Base-by-base conservation (phyloP, 139 green algal species). In the Tetradesmus lagerheimii region DNA sequence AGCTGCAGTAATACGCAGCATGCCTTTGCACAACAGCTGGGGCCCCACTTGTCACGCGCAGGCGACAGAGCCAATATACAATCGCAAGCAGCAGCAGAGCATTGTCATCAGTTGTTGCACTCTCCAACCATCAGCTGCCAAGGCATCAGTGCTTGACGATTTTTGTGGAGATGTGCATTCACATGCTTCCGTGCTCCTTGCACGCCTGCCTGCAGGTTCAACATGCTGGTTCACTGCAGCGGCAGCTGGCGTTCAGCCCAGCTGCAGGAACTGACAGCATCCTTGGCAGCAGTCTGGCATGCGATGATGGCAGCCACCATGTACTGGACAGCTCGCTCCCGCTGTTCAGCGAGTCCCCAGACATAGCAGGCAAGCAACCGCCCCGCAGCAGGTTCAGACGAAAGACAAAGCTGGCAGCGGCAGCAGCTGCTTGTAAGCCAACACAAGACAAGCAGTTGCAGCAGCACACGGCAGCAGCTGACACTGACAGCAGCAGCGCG, bases 261-360 rank as follows among this genome's bases (percentile, higher is more conserved):
- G 50, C 81, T 47, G 50, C 81, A 38, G n/a, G 31, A 9, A 9
- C 5, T 5, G 27, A 37, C 43, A 71, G 39, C 39, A 66, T 31
- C 43, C 38, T n/a, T 50, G 41, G 16, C 41, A 67, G 80, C 80
- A 86, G 45, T 50, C n/a, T 47, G 15, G 80, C 45, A 78, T 37
- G 67, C 12, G 14, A 78, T 41, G n/a, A 37, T 78, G 67, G 29
- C 67, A 78, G 20, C 67, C 39, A n/a, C 37, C 25, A 29, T 31
- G 6, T 82, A 37, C 25, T 88, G 15, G 83, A 80, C 39, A 77
- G 83, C 64, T 88, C 83, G 8, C 38, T 88, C 38, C 83, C 83
- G 12, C 64, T 88, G 5, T 62, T 80, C 83, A 88, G 83, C 47
- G 83, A 88, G 83, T 88, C 83, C 5, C 83, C 83, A 64, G 83